Conservation (phyloP, 2,329 filamentous ascomycete species). For the Cadophora sp. region DNA sequence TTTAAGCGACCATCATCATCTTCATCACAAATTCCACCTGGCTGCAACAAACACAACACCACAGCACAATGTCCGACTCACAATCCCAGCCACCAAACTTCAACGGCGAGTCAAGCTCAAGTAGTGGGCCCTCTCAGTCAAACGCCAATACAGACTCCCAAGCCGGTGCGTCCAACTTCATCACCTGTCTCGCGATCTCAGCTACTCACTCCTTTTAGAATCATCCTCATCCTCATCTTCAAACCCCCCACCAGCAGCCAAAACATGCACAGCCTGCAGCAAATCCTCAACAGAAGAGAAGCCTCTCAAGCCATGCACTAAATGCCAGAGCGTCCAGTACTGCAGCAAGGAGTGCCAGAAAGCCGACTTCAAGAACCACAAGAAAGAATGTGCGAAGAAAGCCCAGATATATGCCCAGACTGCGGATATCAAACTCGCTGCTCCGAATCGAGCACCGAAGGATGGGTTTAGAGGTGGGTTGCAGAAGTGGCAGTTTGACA, state of each 20-base stretch:
- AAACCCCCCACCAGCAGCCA: not conserved
- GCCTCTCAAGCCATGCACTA: slow-evolving; percentile 34
- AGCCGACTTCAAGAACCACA: slow-evolving; percentile 39
- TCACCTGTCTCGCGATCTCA: not conserved
- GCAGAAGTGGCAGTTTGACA: slow-evolving; percentile 40
- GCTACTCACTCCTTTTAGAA: not conserved
- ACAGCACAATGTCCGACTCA: slow-evolving; percentile 4
- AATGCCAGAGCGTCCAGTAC: slow-evolving; percentile 39
- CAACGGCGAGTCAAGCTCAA: slow-evolving; percentile 4
- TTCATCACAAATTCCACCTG: not conserved
- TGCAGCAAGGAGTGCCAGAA: slow-evolving; percentile 41
- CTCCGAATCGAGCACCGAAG: slow-evolving; percentile 20
- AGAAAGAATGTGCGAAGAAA: slow-evolving; percentile 33
- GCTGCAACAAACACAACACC: not conserved
- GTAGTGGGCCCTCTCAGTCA: not conserved
- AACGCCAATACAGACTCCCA: not conserved
- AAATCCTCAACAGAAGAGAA: not conserved
- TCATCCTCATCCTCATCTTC: not conserved
- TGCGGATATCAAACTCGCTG: slow-evolving; percentile 32
- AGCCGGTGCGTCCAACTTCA: not conserved
- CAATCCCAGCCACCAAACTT: not conserved
- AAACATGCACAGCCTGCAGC: not conserved
- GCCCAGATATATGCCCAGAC: slow-evolving; percentile 33
- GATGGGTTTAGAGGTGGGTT: slow-evolving; percentile 32
- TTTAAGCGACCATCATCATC: slow-evolving; percentile 7